A percentile compares a stretch with the other conserved stretches of the same genome.
phyloP scores from a whole-genome alignment of 2,329 filamentous ascomycete genomes.

The Trichoderma sp. region DNA sequence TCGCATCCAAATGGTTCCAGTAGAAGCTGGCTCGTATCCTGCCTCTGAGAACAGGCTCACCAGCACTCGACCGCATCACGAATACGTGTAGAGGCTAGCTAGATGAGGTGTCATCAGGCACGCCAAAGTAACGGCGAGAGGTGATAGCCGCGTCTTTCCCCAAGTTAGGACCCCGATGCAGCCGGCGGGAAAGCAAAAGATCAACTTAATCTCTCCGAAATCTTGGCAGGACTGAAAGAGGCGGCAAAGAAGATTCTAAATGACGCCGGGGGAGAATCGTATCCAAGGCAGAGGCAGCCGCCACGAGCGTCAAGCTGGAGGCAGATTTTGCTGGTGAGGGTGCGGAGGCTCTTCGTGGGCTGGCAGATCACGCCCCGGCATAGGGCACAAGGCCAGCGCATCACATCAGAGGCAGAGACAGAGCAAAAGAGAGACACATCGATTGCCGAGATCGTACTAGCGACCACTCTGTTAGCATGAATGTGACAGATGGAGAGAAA shows the following conservation, averaged over 20 bases:
- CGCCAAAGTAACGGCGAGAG: neutral
- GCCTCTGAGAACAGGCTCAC: neutral
- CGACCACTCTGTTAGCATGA: neutral
- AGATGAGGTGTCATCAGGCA: neutral
- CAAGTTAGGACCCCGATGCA: neutral
- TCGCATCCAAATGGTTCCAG: neutral
- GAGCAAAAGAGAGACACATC: neutral
- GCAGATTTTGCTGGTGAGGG: neutral
- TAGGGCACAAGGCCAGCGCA: neutral
- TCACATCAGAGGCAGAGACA: neutral
- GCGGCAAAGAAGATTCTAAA: neutral
- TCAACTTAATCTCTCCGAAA: neutral
- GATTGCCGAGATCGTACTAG: constrained; percentile 21
- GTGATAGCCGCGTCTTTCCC: neutral
- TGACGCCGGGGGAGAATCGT: neutral
- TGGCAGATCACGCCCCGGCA: neutral
- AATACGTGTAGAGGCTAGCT: neutral
- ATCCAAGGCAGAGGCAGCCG: constrained; percentile 10
- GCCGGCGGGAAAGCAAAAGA: neutral
- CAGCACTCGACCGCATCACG: neutral
- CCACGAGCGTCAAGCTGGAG: neutral
- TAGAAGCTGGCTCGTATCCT: neutral
- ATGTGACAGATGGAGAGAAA: neutral
- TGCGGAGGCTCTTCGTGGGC: neutral
- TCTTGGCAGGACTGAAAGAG: neutral